Evolutionary conservation across 2,329 filamentous ascomycete genomes (phyloP).

Genomic region (Phoma sp.): DNA sequence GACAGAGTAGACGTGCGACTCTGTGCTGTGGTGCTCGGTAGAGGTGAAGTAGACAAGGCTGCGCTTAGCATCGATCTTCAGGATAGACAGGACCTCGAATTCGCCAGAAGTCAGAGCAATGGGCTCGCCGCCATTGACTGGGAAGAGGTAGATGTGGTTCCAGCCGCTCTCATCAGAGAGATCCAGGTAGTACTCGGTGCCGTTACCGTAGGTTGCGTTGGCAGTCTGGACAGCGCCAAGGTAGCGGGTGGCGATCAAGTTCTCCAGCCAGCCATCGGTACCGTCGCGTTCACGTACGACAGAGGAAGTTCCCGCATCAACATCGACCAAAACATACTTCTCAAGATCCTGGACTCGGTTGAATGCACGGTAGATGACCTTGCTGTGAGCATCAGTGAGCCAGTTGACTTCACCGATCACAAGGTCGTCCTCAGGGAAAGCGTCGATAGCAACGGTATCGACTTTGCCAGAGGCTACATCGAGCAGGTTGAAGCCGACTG

Average conservation of each 20-base stretch:
- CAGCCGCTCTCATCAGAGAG: conserved; percentile 69
- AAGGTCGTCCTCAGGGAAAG: conserved; percentile 65
- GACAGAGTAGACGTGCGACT: conserved; percentile 71
- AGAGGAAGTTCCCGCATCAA: conserved; percentile 53
- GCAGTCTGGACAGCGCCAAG: conserved; percentile 52
- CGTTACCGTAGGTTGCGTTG: conserved; percentile 45
- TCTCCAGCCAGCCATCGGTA: conserved; percentile 67
- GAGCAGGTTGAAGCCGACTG: conserved; percentile 65
- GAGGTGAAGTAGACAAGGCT: conserved; percentile 69
- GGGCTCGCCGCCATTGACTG: conserved; percentile 61
- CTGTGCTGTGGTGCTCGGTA: conserved; percentile 69
- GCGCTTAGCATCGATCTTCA: conserved; percentile 64
- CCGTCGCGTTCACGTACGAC: conserved; percentile 64
- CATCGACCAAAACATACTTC: conserved; percentile 66
- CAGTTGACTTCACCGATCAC: conserved; percentile 72
- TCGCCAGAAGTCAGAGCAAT: conserved; percentile 67
- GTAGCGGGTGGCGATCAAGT: conserved; percentile 62
- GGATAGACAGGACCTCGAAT: conserved; percentile 68
- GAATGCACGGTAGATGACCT: conserved; percentile 68
- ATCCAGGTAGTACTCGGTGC: conserved; percentile 66
- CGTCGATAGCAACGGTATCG: conserved; percentile 59
- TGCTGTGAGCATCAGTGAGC: conserved; percentile 67
- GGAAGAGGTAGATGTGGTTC: conserved; percentile 70
- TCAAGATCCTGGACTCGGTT: conserved; percentile 72
- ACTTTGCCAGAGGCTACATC: conserved; percentile 57